Conservation (phyloP, 495 filamentous ascomycete species). For the Talaromyces thailandensis region DNA sequence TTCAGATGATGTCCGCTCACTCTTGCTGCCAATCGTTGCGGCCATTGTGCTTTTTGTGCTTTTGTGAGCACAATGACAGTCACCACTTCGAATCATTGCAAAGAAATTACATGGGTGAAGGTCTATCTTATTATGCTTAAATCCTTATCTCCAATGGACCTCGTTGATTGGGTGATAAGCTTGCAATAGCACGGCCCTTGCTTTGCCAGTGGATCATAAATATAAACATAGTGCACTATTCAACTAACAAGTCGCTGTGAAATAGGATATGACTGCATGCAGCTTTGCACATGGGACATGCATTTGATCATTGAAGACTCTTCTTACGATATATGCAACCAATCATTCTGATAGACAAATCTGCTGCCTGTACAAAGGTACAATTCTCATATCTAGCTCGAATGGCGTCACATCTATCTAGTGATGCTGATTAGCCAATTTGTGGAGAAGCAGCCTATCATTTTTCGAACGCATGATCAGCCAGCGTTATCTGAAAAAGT, state of each 20-base stretch:
- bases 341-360: not conserved
- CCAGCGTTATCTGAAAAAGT: not conserved
- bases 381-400: not conserved
- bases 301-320: conserved; percentile 8
- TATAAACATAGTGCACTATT: too few relatives aligned
- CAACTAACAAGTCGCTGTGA: too few relatives aligned
- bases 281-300: not conserved
- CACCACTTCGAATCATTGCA: not conserved
- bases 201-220: not conserved
- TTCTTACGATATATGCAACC: conserved; percentile 7
- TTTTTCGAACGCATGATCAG: not conserved
- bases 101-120: not conserved
- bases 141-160: not conserved
- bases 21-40: conserved; percentile 9
- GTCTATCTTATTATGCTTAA: not conserved
- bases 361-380: not conserved
- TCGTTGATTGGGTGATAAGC: not conserved
- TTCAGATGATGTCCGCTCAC: conserved; percentile 11
- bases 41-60: not conserved
- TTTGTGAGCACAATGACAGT: not conserved
- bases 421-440: not conserved
- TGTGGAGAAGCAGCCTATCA: not conserved
- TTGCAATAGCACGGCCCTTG: not conserved
- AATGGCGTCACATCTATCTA: not conserved
- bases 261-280: not conserved